Evolutionary conservation across 2,329 filamentous ascomycete species (phyloP).

Genomic region (Ophiosphaerella herpotricha): DNA sequence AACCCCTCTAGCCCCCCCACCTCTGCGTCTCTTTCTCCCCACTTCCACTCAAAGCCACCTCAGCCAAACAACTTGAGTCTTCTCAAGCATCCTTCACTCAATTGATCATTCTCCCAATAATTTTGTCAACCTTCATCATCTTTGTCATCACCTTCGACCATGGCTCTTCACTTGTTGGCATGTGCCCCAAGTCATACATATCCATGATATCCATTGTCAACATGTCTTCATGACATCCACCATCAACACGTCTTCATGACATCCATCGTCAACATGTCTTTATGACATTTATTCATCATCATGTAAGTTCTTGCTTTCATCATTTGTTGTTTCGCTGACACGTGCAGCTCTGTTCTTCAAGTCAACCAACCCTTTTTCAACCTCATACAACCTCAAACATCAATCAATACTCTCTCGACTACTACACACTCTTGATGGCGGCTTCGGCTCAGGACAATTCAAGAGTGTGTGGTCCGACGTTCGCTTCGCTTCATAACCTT

Average conservation of each 20-base stretch:
- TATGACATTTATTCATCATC: conserved; percentile 3
- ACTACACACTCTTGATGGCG: conserved; percentile 1
- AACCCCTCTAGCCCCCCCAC: conserved; percentile 1
- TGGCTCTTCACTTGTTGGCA: conserved; percentile 5
- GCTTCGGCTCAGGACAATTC: not conserved
- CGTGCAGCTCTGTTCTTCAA: not conserved
- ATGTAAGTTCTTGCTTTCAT: conserved; percentile 1
- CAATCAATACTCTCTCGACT: not conserved
- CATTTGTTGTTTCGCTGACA: too few species aligned
- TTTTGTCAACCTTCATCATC: not conserved
- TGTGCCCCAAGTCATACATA: conserved; percentile 4
- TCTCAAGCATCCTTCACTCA: not conserved
- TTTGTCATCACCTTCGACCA: conserved; percentile 3
- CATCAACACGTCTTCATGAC: conserved; percentile 4
- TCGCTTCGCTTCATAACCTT: not conserved
- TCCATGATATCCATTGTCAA: conserved; percentile 1
- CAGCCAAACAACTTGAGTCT: not conserved
- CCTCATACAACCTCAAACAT: not conserved
- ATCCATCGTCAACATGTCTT: not conserved
- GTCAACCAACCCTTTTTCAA: not conserved
- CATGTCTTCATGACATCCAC: conserved; percentile 5
- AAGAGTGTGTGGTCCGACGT: not conserved
- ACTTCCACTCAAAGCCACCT: not conserved
- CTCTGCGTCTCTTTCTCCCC: conserved; percentile 2
- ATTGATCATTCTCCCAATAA: not conserved